Percentiles rank a stretch among this genome's conserved stretches.
These are phyloP conservation scores for Exophiala aquamarina DNA, from an alignment of 2,329 filamentous ascomycete species.

Conservation along the genomic window DNA sequence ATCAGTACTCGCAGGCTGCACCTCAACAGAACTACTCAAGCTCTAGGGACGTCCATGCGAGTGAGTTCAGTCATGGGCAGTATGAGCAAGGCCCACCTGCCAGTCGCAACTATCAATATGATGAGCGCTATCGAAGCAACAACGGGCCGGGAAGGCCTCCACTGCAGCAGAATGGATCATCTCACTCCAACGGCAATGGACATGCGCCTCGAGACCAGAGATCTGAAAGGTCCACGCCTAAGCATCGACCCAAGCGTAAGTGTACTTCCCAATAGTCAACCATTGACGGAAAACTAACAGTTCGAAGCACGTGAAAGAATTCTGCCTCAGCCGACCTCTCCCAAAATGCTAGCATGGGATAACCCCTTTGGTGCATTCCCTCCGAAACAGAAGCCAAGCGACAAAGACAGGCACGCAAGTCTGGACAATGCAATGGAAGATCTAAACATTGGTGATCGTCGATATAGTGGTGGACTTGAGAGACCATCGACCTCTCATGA, in stretches of 20 bases:
- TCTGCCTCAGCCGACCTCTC: constrained; percentile 35
- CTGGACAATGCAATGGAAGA: constrained; percentile 22
- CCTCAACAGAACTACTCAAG: constrained; percentile 13
- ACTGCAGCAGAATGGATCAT: constrained; percentile 6
- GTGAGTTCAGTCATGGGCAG: constrained; percentile 7
- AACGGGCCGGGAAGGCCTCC: constrained; percentile 14
- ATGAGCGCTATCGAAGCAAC: constrained; percentile 25
- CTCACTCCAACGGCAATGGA: constrained; percentile 4
- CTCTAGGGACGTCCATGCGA: constrained; percentile 4
- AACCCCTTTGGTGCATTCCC: constrained; percentile 51
- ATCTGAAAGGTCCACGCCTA: constrained; percentile 21
- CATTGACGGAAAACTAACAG: constrained; percentile 3
- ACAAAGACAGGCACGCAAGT: constrained; percentile 37
- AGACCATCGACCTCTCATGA: constrained; percentile 22
- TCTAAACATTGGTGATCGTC: constrained; percentile 9
- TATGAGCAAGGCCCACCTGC: constrained; percentile 13
- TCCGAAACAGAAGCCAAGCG: constrained; percentile 32
- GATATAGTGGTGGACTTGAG: constrained; percentile 8
- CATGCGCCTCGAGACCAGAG: constrained; percentile 10
- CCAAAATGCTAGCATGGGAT: constrained; percentile 44
- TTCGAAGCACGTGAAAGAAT: constrained; percentile 29
- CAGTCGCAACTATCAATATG: constrained; percentile 23
- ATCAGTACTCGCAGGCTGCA: constrained; percentile 8
- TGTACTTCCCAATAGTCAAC: constrained; percentile 11
- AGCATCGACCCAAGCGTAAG: constrained; percentile 27